Base-by-base conservation (phyloP, 495 filamentous ascomycete genomes). In the Astrothelium macrocarpum region DNA sequence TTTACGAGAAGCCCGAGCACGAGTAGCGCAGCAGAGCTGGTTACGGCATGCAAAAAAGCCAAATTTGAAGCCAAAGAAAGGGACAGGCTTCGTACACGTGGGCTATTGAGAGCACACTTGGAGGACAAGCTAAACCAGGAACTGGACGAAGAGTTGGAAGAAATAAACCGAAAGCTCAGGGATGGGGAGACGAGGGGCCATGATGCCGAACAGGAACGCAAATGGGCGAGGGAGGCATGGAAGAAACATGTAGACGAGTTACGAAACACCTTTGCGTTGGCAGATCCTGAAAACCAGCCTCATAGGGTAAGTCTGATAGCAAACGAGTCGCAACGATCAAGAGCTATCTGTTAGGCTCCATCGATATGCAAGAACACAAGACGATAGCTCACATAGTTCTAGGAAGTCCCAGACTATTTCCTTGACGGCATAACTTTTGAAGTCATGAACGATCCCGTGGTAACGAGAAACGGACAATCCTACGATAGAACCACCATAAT, bases 391-490 rank as follows among this genome's bases (percentile, higher is more conserved):
- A 56, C 20, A 26, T 26, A 11, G 25, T 9, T 56, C 29, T 46
- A 83, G 80, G 77, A 87, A 66, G 89, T 95, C 1, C 92, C 94
- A 0, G 93, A 96, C 65, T 90, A 90, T 78, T 78, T 89, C 0
- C 80, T 98, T 49, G 94, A 97, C 71, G 87, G 86, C 26, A 97
- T 98, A 60, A 90, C 87, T 0, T 97, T 97, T 67, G 81, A 84
- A 42, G 82, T 97, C 65, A 96, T 98, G 92, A 82, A 93, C 68
- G 94, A 98, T 75, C 94, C 75, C 9, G 75, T 77, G 7, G 71
- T 76, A 77, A 97, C 93, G 0, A 91, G 88, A 66, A 89, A 86
- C 5, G 94, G 94, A 32, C 87, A 87, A 61, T 91, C 87, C 0
- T 98, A 96, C 73, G 94, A 98, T 69, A 85, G 94, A 59, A 78